A percentile compares a stretch with the other conserved stretches of the same genome.
Evolutionary conservation across 2,329 filamentous ascomycete species (phyloP).

Genomic region (Trichophyton verrucosum): DNA sequence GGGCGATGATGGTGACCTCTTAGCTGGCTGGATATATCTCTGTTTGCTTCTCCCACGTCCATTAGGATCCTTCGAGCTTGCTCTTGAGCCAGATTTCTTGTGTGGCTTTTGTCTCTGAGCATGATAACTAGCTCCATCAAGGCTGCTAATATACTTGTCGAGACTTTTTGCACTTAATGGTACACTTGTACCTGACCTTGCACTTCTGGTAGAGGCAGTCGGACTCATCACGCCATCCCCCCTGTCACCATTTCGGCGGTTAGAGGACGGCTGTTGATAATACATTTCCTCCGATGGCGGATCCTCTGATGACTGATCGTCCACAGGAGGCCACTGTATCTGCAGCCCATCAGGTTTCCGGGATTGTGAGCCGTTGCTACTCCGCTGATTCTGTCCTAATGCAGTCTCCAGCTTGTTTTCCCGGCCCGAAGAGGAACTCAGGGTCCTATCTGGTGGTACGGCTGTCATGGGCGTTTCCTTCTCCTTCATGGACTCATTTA

Average conservation of each 20-base stretch:
- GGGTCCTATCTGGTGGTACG: constrained; percentile 45
- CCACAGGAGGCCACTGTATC: constrained; percentile 42
- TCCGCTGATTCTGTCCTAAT: constrained; percentile 44
- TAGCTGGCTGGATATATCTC: constrained; percentile 60
- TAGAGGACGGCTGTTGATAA: not conserved
- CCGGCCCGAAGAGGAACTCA: not conserved
- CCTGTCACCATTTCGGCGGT: constrained; percentile 4
- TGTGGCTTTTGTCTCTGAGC: constrained; percentile 40
- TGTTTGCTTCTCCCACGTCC: constrained; percentile 51
- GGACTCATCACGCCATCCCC: constrained; percentile 17
- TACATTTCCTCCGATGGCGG: not conserved
- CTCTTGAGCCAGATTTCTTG: constrained; percentile 41
- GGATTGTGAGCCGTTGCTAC: constrained; percentile 52
- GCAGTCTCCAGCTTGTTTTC: constrained; percentile 13
- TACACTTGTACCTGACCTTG: constrained; percentile 42
- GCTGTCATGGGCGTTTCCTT: constrained; percentile 47
- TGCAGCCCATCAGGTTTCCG: constrained; percentile 67
- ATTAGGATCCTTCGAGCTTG: constrained; percentile 48
- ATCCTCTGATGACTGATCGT: not conserved
- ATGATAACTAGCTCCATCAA: constrained; percentile 63
- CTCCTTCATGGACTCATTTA: constrained; percentile 23
- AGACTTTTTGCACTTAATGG: constrained; percentile 53
- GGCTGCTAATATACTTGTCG: constrained; percentile 74
- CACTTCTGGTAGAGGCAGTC: constrained; percentile 33
- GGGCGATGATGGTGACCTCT: constrained; percentile 81